Conservation (phyloP, 2,329 filamentous ascomycete genomes). For the Colletotrichum sp. region DNA sequence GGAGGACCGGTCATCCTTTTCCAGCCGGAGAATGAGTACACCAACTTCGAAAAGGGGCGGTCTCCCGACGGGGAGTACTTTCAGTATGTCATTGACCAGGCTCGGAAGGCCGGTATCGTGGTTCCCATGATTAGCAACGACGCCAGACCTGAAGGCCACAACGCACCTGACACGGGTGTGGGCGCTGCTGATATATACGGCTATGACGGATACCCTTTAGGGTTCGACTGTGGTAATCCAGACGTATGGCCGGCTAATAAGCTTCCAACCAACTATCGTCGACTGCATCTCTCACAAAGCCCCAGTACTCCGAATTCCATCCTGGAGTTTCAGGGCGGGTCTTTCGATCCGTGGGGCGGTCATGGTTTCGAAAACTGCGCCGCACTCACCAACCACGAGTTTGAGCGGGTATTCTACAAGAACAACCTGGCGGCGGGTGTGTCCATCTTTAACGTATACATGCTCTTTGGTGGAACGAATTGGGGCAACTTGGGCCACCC, state of each 20-base stretch:
- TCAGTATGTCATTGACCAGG: slow-evolving; percentile 72
- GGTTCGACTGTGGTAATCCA: slow-evolving; percentile 64
- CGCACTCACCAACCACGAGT: slow-evolving; percentile 72
- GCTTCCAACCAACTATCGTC: slow-evolving; percentile 49
- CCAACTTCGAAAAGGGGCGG: slow-evolving; percentile 45
- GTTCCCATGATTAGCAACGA: slow-evolving; percentile 82
- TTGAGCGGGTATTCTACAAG: slow-evolving; percentile 81
- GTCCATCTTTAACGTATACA: slow-evolving; percentile 75
- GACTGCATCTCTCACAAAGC: slow-evolving; percentile 49
- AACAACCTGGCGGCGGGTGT: slow-evolving; percentile 71
- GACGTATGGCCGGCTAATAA: slow-evolving; percentile 32
- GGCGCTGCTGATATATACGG: slow-evolving; percentile 38
- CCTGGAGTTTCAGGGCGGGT: slow-evolving; percentile 72
- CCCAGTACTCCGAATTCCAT: slow-evolving; percentile 68
- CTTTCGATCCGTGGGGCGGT: slow-evolving; percentile 79
- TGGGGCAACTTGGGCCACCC: slow-evolving; percentile 81
- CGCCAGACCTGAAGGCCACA: slow-evolving; percentile 62
- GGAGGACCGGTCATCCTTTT: slow-evolving; percentile 80
- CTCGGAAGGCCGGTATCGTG: slow-evolving; percentile 69
- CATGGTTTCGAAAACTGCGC: slow-evolving; percentile 71
- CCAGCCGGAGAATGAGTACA: slow-evolving; percentile 86
- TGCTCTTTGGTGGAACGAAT: slow-evolving; percentile 82
- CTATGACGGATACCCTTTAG: slow-evolving; percentile 67
- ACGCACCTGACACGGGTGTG: slow-evolving; percentile 65
- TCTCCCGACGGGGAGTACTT: slow-evolving; percentile 72